Percentiles rank a stretch among this genome's conserved stretches.
phyloP scores from a whole-genome alignment of 1,284 basidiomycete species.

The Volvariella surrecta region DNA sequence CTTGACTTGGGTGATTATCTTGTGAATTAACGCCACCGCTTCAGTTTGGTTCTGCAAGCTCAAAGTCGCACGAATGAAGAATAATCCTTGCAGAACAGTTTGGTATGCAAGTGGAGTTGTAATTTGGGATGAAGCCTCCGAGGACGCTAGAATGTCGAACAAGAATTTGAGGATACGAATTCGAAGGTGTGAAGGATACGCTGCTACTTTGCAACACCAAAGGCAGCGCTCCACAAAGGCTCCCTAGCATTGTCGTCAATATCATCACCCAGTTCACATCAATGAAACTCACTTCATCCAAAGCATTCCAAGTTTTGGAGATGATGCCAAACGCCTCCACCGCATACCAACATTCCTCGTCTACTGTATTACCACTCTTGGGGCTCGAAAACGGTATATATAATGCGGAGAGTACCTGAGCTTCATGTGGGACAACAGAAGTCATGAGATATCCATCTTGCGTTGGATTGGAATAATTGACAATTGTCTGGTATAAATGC shows the following conservation, averaged over 20 bases:
- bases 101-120: conserved; percentile 41
- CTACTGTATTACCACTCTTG: conserved; percentile 23
- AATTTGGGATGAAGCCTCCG: conserved; percentile 32
- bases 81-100: conserved; percentile 42
- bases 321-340: conserved; percentile 54
- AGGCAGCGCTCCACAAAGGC: conserved; percentile 46
- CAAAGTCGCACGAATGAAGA: conserved; percentile 31
- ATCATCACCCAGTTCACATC: background rate
- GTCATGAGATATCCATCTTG: conserved; percentile 18
- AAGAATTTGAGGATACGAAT: conserved; percentile 40
- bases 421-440: conserved; percentile 42
- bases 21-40: conserved; percentile 19
- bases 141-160: conserved; percentile 38
- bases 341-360: conserved; percentile 47
- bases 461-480: conserved; percentile 30
- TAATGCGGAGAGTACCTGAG: conserved; percentile 47
- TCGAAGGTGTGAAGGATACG: conserved; percentile 30
- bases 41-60: conserved; percentile 18
- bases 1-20: conserved; percentile 26
- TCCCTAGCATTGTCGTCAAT: conserved; percentile 22
- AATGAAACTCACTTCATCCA: conserved; percentile 36
- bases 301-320: conserved; percentile 44
- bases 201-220: conserved; percentile 59
- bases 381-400: conserved; percentile 43
- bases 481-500: conserved; percentile 30